Base-by-base conservation (phyloP, 805 yeast species). In the Myxozyma sirexii region DNA sequence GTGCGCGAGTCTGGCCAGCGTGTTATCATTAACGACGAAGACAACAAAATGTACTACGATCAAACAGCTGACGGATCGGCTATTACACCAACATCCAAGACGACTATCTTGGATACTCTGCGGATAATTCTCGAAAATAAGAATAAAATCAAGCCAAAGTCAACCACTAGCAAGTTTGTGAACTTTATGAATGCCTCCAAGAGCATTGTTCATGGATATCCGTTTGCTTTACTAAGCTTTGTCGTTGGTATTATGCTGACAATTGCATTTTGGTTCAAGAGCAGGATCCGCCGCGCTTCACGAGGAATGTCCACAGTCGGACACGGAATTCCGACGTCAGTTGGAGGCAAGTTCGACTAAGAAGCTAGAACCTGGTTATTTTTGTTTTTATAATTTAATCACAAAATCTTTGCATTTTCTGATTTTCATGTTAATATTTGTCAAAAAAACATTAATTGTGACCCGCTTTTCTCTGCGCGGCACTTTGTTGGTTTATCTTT, bases 11-110 rank as follows among this genome's bases (percentile, higher is more conserved):
- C 51, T 1, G 62, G 62, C 42, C 69, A 66, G 12, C 61, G 71
- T 12, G 69, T 72, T 19, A 62, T 73, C 43, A 66, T 73, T 31
- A 68, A 70, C 47, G 66, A 70, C 45, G 66, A 70, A 38, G 60
- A 56, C n/a, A 59, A 57, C 13, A 68, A 70, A n/a, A 42, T 59
- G 21, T 73, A 66, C 59, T 73, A 75, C 74, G 75, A 73, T 43
- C 52, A 46, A 41, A 64, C 65, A 21, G 49, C 44, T 5, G 60
- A 60, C 26, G 73, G 74, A 19, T 51, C 59, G 12, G 55, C 48
- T 10, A 67, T 72, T 37, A 38, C 56, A 8, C 62, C 66, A 4
- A 48, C 54, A 21, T 26, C 51, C 6, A 37, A 46, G 33, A 39
- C 38, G 21, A 24, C 37, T 1, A 49, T 65, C 17, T 37, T 64